A percentile compares a stretch with the other conserved stretches of the same genome.
Evolutionary conservation across 495 filamentous ascomycete species (phyloP).

Genomic region (Aspergillus diversus): DNA sequence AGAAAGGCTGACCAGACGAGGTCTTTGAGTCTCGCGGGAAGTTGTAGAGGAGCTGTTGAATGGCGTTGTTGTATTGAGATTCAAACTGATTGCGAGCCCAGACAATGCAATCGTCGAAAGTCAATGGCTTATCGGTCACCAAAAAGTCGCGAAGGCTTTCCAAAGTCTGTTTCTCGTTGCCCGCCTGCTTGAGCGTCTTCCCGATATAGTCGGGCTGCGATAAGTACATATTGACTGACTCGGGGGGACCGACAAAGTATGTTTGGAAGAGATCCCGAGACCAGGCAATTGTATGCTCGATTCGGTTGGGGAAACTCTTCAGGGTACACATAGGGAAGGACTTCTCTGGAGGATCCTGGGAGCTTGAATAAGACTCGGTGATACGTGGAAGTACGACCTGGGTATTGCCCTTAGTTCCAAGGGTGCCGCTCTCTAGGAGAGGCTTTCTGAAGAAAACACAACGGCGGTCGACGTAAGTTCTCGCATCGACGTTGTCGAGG

Average conservation of each 20-base stretch:
- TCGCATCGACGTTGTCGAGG: constrained; percentile 95
- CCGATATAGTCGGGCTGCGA: constrained; percentile 90
- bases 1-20: constrained; percentile 88
- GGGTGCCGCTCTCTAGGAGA: constrained; percentile 91
- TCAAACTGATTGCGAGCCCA: constrained; percentile 96
- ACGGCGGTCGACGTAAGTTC: constrained; percentile 95
- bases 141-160: constrained; percentile 88
- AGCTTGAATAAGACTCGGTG: constrained; percentile 98
- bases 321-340: constrained; percentile 99
- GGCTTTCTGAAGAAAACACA: constrained; percentile 99
- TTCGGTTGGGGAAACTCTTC: constrained; percentile 96
- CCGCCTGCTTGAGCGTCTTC: constrained; percentile 86
- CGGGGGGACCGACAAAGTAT: constrained; percentile 89
- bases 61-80: constrained; percentile 95
- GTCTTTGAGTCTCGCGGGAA: constrained; percentile 94
- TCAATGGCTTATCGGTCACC: constrained; percentile 89
- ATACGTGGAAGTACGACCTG: constrained; percentile 89
- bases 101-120: constrained; percentile 91
- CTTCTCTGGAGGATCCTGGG: constrained; percentile 97
- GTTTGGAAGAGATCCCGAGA: constrained; percentile 92
- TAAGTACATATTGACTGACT: constrained; percentile 94
- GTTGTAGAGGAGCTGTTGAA: constrained; percentile 95
- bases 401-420: constrained; percentile 97
- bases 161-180: constrained; percentile 94
- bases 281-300: constrained; percentile 99